phyloP scores from a whole-genome alignment of 352 stramenopile genomes.

The Phytophthora fragariaefolia region DNA sequence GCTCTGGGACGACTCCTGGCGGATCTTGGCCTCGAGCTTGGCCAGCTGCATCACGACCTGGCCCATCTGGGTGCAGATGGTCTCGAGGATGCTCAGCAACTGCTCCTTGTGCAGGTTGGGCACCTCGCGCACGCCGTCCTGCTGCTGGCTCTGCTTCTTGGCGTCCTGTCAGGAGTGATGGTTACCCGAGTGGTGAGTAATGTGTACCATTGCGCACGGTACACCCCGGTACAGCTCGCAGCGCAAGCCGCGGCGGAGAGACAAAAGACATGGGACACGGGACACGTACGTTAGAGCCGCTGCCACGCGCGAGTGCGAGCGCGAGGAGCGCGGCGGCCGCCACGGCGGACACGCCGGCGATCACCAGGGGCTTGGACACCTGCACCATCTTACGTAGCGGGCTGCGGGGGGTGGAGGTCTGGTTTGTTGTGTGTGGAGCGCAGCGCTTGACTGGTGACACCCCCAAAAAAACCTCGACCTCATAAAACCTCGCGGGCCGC shows the following conservation, averaged over 20 bases:
- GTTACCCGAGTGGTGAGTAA: neutral
- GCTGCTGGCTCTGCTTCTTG: slow-evolving; percentile 63
- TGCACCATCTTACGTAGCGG: slow-evolving; percentile 58
- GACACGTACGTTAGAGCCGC: slow-evolving; percentile 48
- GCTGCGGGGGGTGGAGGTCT: neutral
- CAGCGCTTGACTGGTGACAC: no score
- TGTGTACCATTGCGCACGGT: slow-evolving; percentile 1
- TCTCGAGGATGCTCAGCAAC: slow-evolving; percentile 87
- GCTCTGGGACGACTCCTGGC: slow-evolving; percentile 87
- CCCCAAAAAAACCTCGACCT: no score
- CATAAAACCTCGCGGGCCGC: no score
- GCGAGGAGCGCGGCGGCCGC: slow-evolving; percentile 61
- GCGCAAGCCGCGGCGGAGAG: no score
- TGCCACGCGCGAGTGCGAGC: slow-evolving; percentile 54
- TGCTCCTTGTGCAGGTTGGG: slow-evolving; percentile 90
- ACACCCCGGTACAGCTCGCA: neutral
- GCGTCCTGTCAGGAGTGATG: neutral
- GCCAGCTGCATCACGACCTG: slow-evolving; percentile 91
- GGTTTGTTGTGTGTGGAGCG: no score
- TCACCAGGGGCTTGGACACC: slow-evolving; percentile 82
- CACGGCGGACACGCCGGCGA: slow-evolving; percentile 70
- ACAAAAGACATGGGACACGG: no score
- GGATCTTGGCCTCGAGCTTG: slow-evolving; percentile 89
- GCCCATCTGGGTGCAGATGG: slow-evolving; percentile 90
- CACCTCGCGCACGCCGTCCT: slow-evolving; percentile 71